Conservation (phyloP, 2,329 filamentous ascomycete genomes). For the Talaromyces pinophilus region DNA sequence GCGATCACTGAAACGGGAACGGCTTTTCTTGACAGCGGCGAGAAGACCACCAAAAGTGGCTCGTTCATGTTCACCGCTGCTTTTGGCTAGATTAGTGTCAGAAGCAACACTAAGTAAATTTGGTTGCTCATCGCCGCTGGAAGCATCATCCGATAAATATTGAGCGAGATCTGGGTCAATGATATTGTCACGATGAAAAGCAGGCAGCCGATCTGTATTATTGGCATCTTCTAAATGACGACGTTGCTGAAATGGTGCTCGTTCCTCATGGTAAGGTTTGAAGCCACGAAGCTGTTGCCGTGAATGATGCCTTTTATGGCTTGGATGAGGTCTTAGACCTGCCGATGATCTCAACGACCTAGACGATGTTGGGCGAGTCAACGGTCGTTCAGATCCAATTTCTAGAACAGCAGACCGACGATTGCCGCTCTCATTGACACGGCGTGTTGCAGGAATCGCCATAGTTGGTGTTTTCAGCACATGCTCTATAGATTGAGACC, state of each 20-base stretch:
- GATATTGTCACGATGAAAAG: conserved; percentile 98
- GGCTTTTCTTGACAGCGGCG: conserved; percentile 72
- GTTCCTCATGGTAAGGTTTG: conserved; percentile 71
- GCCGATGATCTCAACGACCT: conserved; percentile 78
- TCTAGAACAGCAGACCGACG: conserved; percentile 86
- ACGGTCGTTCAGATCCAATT: conserved; percentile 74
- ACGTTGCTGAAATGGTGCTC: conserved; percentile 84
- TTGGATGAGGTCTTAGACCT: conserved; percentile 69
- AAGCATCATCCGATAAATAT: conserved; percentile 92
- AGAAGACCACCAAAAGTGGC: conserved; percentile 71
- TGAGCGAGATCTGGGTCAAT: conserved; percentile 94
- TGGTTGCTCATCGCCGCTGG: conserved; percentile 88
- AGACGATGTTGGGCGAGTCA: conserved; percentile 90
- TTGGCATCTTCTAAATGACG: conserved; percentile 67
- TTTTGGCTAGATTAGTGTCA: conserved; percentile 63
- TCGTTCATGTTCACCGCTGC: conserved; percentile 70
- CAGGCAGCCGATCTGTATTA: conserved; percentile 70
- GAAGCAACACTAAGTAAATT: conserved; percentile 77
- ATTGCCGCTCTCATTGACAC: conserved; percentile 72
- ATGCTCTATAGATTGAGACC: conserved; percentile 51
- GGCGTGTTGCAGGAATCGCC: conserved; percentile 65
- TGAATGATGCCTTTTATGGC: conserved; percentile 83
- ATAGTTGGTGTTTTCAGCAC: conserved; percentile 59
- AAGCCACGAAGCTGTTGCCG: conserved; percentile 80
- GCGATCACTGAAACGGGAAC: conserved; percentile 71